A percentile compares a stretch with the other conserved stretches of the same genome.
phyloP scores from a whole-genome alignment of 2,329 filamentous ascomycete species.

The Apiospora hydei region DNA sequence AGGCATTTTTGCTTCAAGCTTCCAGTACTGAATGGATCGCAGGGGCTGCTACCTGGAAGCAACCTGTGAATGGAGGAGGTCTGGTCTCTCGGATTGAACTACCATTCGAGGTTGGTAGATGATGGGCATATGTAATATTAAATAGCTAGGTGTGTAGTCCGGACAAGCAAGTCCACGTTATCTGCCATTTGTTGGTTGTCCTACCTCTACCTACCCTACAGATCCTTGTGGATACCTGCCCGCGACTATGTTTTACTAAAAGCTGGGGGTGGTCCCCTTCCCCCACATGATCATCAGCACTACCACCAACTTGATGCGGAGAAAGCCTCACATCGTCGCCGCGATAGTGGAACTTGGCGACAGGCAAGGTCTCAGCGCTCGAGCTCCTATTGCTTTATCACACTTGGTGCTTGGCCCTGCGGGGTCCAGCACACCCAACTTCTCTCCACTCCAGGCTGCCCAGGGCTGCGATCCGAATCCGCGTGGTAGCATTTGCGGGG shows the following conservation, averaged over 20 bases:
- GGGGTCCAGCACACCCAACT: neutral
- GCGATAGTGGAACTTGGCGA: slow-evolving; percentile 12
- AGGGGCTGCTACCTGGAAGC: neutral
- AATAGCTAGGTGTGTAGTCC: neutral
- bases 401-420: neutral
- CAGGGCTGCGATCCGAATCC: neutral
- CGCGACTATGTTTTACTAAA: neutral
- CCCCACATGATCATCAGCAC: slow-evolving; percentile 13
- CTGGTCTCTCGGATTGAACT: neutral
- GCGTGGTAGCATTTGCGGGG: slow-evolving; percentile 15
- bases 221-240: neutral
- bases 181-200: neutral
- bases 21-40: neutral
- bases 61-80: neutral
- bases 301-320: slow-evolving; percentile 12
- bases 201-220: neutral
- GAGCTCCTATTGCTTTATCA: neutral
- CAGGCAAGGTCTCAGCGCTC: neutral
- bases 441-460: neutral
- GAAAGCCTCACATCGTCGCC: slow-evolving; percentile 1
- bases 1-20: slow-evolving; percentile 45
- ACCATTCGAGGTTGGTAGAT: neutral
- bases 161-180: neutral
- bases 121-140: neutral
- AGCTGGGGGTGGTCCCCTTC: slow-evolving; percentile 12